Evolutionary conservation across 345 rosid genomes (phyloP).

Genomic region (Dimocarpus longan): DNA sequence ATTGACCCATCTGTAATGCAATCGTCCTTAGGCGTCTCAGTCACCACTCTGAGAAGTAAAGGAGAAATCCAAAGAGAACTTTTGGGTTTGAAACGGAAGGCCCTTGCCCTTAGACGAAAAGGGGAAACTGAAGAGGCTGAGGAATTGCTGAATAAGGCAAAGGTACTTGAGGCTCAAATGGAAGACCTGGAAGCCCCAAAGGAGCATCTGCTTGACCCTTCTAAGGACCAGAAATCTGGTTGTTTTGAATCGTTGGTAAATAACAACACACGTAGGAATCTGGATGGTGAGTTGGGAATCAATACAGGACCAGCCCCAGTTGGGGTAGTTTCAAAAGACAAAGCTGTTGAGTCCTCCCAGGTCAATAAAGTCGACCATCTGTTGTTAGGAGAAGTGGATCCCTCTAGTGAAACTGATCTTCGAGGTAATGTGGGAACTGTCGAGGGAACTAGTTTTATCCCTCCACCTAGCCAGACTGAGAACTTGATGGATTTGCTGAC

Average conservation of each 20-base stretch:
- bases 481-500: constrained; percentile 51
- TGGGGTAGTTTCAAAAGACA: constrained; percentile 22
- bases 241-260: constrained; percentile 19
- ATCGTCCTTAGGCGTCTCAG: constrained; percentile 19
- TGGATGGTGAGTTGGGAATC: constrained; percentile 15
- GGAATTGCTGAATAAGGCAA: constrained; percentile 46
- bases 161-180: constrained; percentile 53
- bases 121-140: constrained; percentile 62
- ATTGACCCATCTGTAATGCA: constrained; percentile 8
- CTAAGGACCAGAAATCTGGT: constrained; percentile 21
- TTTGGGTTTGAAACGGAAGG: constrained; percentile 59
- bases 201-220: constrained; percentile 30
- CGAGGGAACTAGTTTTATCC: constrained; percentile 20
- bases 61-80: constrained; percentile 64
- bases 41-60: constrained; percentile 39
- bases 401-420: constrained; percentile 32
- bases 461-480: constrained; percentile 30
- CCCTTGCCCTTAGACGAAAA: constrained; percentile 54
- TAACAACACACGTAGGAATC: constrained; percentile 22
- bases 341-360: constrained; percentile 34
- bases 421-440: constrained; percentile 14
- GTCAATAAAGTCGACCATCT: constrained; percentile 23
- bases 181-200: constrained; percentile 47
- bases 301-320: constrained; percentile 14
- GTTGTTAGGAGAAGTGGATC: constrained; percentile 33